Evolutionary conservation across 495 filamentous ascomycete species (phyloP).

Genomic region (Neurospora sp.): DNA sequence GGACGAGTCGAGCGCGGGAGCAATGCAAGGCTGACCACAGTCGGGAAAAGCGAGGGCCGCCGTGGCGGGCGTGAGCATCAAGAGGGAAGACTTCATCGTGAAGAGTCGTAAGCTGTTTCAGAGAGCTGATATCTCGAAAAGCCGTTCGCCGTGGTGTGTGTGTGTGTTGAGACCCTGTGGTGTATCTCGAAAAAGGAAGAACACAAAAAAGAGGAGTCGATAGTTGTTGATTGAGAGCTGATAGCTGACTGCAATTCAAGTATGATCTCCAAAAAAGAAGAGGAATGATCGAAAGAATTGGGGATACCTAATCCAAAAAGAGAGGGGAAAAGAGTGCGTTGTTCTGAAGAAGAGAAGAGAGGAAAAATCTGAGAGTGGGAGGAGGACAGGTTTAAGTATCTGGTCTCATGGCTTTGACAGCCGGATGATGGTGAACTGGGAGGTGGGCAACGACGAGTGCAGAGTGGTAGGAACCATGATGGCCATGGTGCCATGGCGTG

Average conservation of each 20-base stretch:
- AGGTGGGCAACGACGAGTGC: not conserved
- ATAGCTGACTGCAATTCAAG: slow-evolving; percentile 12
- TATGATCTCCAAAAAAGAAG: slow-evolving; percentile 18
- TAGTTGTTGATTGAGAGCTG: not conserved
- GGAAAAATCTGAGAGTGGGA: not conserved
- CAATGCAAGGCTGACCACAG: slow-evolving; percentile 9
- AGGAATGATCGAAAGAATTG: slow-evolving; percentile 14
- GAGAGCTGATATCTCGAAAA: slow-evolving; percentile 1
- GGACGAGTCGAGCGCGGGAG: not conserved
- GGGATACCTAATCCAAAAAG: slow-evolving; percentile 20
- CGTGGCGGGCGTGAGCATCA: slow-evolving; percentile 4
- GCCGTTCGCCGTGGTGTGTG: not conserved
- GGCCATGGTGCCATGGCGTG: not conserved
- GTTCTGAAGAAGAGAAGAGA: slow-evolving; percentile 9
- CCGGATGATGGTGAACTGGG: not conserved
- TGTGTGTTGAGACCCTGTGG: not conserved
- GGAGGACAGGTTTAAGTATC: not conserved
- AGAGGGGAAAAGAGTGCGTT: slow-evolving; percentile 15
- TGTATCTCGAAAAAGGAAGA: not conserved
- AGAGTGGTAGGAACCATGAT: not conserved
- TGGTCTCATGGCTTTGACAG: not conserved
- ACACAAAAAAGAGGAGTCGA: not conserved
- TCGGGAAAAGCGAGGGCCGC: slow-evolving; percentile 6
- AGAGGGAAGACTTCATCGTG: slow-evolving; percentile 15
- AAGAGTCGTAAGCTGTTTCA: not conserved